Base-by-base conservation (phyloP, 2,329 filamentous ascomycete species). In the Exophiala lecanii-corni region DNA sequence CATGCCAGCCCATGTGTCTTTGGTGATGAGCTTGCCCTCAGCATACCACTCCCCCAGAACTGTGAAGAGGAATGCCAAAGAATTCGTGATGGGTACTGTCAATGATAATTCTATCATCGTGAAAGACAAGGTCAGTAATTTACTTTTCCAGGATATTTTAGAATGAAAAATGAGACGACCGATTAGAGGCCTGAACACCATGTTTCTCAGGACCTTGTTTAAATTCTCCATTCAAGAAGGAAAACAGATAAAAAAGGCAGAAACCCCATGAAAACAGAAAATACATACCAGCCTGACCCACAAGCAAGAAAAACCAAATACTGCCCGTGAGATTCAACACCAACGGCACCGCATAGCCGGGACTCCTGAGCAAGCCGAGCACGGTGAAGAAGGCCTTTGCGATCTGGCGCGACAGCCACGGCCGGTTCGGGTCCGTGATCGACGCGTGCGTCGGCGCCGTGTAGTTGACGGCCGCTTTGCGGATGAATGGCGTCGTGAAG, bases 41-140 rank as follows among this genome's bases (percentile, higher is more conserved):
- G 91, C 88, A 73, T 84, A 94, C 89, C 89, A 97, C 57, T 97
- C 91, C 1, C 89, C 91, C 9, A 96, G 59, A 2, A 96, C 89
- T 0, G 91, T 97, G 60, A 96, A 97, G n/a, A 97, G 66, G 56
- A 97, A 97, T 0, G 91, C 91, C 59, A 94, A 69, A 0, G 89
- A 94, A 59, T 97, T 97, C 2, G 91, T 89, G 50, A 97, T 92
- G 2, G 91, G 91, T 1, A 97, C 89, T 2, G 89, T 96, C 50
- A 97, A 71, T 60, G 89, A 95, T 55, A 97, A 62, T 65, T 97
- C 91, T 92, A 55, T 3, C 39, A 31, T 21, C 7, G 15, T 23
- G 6, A 23, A 2, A 21, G 34, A 21, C 4, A n/a, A n/a, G n/a
- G n/a, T n/a, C n/a, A n/a, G n/a, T n/a, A n/a, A n/a, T n/a, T n/a